Base-by-base conservation (phyloP, 352 stramenopile species). In the Phytopythium helicoides region DNA sequence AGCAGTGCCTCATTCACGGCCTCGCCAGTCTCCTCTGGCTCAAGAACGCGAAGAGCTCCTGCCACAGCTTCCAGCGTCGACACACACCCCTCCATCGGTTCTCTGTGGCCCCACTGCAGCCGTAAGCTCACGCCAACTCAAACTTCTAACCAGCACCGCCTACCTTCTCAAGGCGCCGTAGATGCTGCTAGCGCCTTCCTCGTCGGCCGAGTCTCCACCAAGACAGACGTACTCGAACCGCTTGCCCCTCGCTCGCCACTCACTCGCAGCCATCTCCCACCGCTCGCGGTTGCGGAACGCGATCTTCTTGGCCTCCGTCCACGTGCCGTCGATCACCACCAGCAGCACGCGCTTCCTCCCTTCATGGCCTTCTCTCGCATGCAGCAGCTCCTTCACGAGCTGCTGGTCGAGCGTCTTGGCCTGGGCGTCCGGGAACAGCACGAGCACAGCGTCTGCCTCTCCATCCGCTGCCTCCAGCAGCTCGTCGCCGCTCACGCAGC, bases 271-370 rank as follows among this genome's bases (percentile, higher is more conserved):
- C 12, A 49, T 36, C n/a, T 68, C 53, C 59, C 77, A 82, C 33
- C 74, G 67, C n/a, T 8, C 16, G 11, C 61, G 55, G 48, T 75
- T 85, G 40, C 72, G 58, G 54, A 76, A 68, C 31, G 83, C 68
- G 28, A 92, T 82, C 56, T 87, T 85, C 71, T 91, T 93, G 53
- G 82, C 82, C 47, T 93, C 76, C 14, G 73, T 85, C 82, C 82
- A 93, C 44, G 82, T 93, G 42, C 82, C 82, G 36, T 93, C 82
- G 21, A 93, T 64, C 47, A 78, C 82, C 0, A 93, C 57, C 1
- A 93, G 66, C 56, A 88, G 62, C 41, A 68, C 59, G 4, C 47
- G 60, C 21, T 56, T 54, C 16, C 28, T n/a, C n/a, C n/a, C n/a
- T n/a, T n/a, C n/a, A n/a, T n/a, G n/a, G n/a, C n/a, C n/a, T n/a